Conservation (phyloP, 2,329 filamentous ascomycete species). For the Penicillium aurantiogriseum region DNA sequence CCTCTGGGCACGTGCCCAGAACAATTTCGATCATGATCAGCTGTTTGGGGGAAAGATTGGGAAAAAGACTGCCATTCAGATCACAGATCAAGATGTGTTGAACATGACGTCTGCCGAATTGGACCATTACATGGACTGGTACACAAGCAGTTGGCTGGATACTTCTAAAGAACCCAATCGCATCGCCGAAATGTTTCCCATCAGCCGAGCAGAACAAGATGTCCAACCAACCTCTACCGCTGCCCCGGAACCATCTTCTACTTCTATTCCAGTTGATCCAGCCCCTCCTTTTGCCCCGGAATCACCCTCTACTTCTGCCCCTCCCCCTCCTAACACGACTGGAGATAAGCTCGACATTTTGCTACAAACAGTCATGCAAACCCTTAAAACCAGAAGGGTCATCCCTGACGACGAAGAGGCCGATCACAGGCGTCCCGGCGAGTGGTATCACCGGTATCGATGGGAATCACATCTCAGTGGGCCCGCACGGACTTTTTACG, state of each 20-base stretch:
- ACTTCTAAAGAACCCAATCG: conserved; percentile 29
- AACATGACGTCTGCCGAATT: conserved; percentile 61
- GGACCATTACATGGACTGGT: conserved; percentile 79
- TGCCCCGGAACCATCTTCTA: conserved; percentile 5
- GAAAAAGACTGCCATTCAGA: conserved; percentile 51
- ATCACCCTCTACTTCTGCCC: neutral
- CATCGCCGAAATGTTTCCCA: conserved; percentile 47
- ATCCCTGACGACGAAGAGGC: conserved; percentile 35
- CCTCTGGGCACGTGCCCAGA: conserved; percentile 61
- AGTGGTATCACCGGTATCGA: conserved; percentile 51
- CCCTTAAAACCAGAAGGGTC: conserved; percentile 40
- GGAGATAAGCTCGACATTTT: conserved; percentile 35
- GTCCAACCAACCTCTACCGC: conserved; percentile 5
- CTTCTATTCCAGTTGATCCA: conserved; percentile 9
- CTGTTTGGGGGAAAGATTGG: conserved; percentile 36
- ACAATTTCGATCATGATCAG: conserved; percentile 36
- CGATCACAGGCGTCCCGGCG: conserved; percentile 46
- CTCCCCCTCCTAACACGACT: conserved; percentile 11
- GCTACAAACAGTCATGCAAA: conserved; percentile 45
- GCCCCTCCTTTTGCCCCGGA: neutral
- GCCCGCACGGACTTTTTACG: conserved; percentile 50
- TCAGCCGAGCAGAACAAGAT: conserved; percentile 22
- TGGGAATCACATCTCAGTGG: conserved; percentile 49
- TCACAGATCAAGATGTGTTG: conserved; percentile 63
- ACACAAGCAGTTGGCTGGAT: conserved; percentile 61